Evolutionary conservation across 2,329 filamentous ascomycete species (phyloP).

Genomic region (Aspergillus niger): DNA sequence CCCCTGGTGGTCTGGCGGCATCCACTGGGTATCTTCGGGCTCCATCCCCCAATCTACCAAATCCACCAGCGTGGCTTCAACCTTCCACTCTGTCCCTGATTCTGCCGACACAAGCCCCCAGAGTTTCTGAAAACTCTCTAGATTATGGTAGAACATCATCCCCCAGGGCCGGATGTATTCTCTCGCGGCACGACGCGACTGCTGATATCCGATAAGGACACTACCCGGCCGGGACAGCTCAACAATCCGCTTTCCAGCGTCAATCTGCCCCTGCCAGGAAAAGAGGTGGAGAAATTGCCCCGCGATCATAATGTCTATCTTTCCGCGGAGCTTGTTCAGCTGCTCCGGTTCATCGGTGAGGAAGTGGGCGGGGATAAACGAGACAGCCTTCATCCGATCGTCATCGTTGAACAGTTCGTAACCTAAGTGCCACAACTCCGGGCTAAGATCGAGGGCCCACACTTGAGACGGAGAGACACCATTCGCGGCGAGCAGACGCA

Average conservation of each 20-base stretch:
- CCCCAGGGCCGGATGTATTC: constrained; percentile 10
- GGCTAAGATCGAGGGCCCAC: constrained; percentile 2
- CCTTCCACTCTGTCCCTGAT: not conserved
- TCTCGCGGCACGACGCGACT: not conserved
- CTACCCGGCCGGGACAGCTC: constrained; percentile 4
- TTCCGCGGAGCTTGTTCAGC: not conserved
- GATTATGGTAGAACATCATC: constrained; percentile 12
- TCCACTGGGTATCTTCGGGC: constrained; percentile 10
- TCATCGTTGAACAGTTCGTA: constrained; percentile 1
- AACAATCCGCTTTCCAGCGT: constrained; percentile 8
- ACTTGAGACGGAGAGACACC: not conserved
- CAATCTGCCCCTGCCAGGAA: constrained; percentile 5
- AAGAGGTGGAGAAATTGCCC: constrained; percentile 14
- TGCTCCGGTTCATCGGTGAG: not conserved
- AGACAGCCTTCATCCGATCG: constrained; percentile 4
- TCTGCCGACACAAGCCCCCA: not conserved
- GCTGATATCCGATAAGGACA: constrained; percentile 8
- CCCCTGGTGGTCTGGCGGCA: constrained; percentile 7
- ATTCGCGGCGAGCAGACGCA: constrained; percentile 2
- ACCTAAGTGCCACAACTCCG: constrained; percentile 2
- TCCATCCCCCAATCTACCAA: constrained; percentile 12
- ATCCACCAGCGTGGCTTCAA: not conserved
- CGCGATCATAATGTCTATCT: constrained; percentile 7
- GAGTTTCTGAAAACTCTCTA: not conserved
- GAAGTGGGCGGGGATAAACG: constrained; percentile 5